A percentile compares a stretch with the other conserved stretches of the same genome.
Evolutionary conservation across 2,329 filamentous ascomycete genomes (phyloP).

Genomic region (Helotiales sp.): DNA sequence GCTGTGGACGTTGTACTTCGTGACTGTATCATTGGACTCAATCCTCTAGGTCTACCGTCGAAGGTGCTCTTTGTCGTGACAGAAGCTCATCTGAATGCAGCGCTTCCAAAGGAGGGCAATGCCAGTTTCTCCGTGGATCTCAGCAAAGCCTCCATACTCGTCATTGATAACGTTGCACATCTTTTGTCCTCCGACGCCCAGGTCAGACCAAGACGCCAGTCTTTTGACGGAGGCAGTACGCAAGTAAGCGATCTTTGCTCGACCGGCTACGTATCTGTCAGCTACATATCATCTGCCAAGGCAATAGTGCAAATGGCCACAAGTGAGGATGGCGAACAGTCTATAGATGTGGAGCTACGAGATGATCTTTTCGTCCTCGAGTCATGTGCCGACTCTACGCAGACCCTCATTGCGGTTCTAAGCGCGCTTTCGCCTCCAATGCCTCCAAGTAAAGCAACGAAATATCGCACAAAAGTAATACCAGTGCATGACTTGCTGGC

Average conservation of each 20-base stretch:
- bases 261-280: constrained; percentile 81
- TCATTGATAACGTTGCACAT: constrained; percentile 72
- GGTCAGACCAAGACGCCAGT: constrained; percentile 24
- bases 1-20: constrained; percentile 73
- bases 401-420: constrained; percentile 79
- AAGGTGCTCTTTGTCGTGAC: constrained; percentile 79
- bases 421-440: constrained; percentile 81
- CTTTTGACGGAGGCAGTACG: constrained; percentile 36
- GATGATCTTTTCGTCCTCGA: constrained; percentile 89
- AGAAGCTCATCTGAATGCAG: constrained; percentile 70
- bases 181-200: constrained; percentile 26
- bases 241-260: constrained; percentile 59
- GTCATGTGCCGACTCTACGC: constrained; percentile 94
- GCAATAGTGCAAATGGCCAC: constrained; percentile 60
- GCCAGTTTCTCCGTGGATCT: constrained; percentile 67
- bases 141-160: constrained; percentile 77
- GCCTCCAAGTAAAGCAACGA: constrained; percentile 77
- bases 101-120: constrained; percentile 63
- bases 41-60: constrained; percentile 72
- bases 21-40: constrained; percentile 82
- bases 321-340: constrained; percentile 58
- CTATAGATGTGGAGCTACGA: constrained; percentile 76
- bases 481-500: constrained; percentile 86
- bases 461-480: constrained; percentile 84
- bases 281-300: constrained; percentile 81